Conservation (phyloP, 148 eudicot genomes). For the Rhododendron griersonianum region DNA sequence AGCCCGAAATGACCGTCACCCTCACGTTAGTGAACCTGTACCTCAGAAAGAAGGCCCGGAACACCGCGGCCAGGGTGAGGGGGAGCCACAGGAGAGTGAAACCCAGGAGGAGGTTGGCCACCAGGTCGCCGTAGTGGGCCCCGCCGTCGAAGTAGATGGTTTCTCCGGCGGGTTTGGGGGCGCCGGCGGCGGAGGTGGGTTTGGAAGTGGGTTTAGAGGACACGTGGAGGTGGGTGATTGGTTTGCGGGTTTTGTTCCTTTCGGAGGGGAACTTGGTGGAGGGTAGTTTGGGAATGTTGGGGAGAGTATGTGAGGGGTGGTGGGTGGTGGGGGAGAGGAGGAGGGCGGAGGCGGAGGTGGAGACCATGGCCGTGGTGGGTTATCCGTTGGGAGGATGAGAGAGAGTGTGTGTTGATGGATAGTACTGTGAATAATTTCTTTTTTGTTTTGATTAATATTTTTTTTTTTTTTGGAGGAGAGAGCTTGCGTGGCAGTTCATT, state of each 20-base stretch:
- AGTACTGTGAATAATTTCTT: not conserved
- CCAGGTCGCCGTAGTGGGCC: slow-evolving; percentile 82
- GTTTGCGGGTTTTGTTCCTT: slow-evolving; percentile 14
- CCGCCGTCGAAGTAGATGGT: slow-evolving; percentile 84
- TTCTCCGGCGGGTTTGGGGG: slow-evolving; percentile 44
- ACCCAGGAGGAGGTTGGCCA: slow-evolving; percentile 71
- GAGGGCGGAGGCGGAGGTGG: slow-evolving; percentile 26
- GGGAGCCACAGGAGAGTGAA: slow-evolving; percentile 91
- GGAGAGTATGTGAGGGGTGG: slow-evolving; percentile 22
- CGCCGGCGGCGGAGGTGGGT: slow-evolving; percentile 30
- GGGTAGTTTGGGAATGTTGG: slow-evolving; percentile 5
- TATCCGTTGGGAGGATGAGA: slow-evolving; percentile 16
- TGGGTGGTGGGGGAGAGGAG: slow-evolving; percentile 19
- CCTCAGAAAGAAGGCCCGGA: slow-evolving; percentile 69
- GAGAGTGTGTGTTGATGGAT: not conserved
- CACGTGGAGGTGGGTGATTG: slow-evolving; percentile 56
- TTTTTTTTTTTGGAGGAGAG: not conserved
- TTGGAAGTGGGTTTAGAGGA: slow-evolving; percentile 44
- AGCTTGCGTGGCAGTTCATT: not conserved
- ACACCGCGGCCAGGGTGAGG: slow-evolving; percentile 75
- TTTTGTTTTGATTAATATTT: too few relatives aligned
- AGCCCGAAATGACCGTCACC: slow-evolving; percentile 83
- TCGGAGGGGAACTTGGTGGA: slow-evolving; percentile 14
- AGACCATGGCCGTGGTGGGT: slow-evolving; percentile 20
- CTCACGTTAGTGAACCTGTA: slow-evolving; percentile 75